Conservation (phyloP, 2,329 filamentous ascomycete species). For the Dactylella cylindrospora region DNA sequence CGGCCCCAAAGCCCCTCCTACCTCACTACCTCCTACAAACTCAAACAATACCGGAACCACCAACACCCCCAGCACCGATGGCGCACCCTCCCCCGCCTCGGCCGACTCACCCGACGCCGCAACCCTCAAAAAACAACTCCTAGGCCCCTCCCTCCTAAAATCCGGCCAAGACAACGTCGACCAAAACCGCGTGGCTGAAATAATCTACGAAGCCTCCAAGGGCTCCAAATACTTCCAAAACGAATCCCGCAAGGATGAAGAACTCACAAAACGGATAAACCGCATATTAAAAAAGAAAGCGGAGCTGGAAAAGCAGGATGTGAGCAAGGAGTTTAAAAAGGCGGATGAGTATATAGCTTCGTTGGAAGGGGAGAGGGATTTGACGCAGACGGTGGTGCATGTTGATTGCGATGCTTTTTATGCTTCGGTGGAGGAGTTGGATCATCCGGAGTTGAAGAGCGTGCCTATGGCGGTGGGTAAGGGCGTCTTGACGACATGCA, state of each 20-base stretch:
- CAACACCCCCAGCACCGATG: background rate
- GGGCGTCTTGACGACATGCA: constrained; percentile 71
- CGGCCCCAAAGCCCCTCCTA: constrained; percentile 4
- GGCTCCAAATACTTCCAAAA: constrained; percentile 95
- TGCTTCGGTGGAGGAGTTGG: constrained; percentile 76
- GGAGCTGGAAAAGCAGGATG: constrained; percentile 72
- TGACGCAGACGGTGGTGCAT: constrained; percentile 83
- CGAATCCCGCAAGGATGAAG: constrained; percentile 78
- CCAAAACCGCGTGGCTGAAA: constrained; percentile 79
- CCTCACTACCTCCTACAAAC: background rate
- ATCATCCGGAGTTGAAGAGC: constrained; percentile 47
- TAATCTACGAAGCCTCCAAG: constrained; percentile 96
- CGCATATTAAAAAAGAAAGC: constrained; percentile 73
- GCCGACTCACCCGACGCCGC: constrained; percentile 3
- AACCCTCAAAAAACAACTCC: constrained; percentile 55
- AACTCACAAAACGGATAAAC: constrained; percentile 80
- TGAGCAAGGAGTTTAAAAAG: constrained; percentile 70
- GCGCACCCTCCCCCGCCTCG: background rate
- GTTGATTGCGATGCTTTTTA: constrained; percentile 98
- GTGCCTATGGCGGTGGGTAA: constrained; percentile 88
- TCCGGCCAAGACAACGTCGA: constrained; percentile 92
- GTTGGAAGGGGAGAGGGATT: constrained; percentile 71
- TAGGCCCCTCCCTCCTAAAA: constrained; percentile 90
- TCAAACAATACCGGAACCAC: too few relatives aligned
- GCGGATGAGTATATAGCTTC: constrained; percentile 65